Conservation (phyloP, 495 filamentous ascomycete genomes). For the Jackrogersella multiformis region DNA sequence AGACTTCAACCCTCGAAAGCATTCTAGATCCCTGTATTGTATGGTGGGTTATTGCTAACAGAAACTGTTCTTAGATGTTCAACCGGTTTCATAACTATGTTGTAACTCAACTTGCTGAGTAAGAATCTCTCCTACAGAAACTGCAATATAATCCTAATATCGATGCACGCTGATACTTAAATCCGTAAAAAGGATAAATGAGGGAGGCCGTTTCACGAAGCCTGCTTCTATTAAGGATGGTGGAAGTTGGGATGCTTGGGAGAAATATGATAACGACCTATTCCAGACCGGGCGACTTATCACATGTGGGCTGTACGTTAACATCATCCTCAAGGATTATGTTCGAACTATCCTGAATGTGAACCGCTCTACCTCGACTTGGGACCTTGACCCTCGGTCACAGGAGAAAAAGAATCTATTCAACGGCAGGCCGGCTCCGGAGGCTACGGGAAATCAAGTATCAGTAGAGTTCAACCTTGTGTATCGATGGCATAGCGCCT, state of each 20-base stretch:
- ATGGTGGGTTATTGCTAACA: neutral
- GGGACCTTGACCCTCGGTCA: constrained; percentile 79
- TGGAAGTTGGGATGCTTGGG: constrained; percentile 66
- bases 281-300: constrained; percentile 85
- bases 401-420: constrained; percentile 64
- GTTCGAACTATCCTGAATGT: constrained; percentile 82
- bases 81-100: constrained; percentile 85
- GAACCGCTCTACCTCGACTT: constrained; percentile 78
- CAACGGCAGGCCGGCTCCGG: constrained; percentile 61
- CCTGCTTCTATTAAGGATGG: constrained; percentile 60
- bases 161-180: neutral
- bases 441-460: constrained; percentile 77
- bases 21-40: too few species aligned
- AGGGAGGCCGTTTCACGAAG: constrained; percentile 73
- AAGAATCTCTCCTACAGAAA: neutral
- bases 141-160: neutral
- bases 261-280: constrained; percentile 81
- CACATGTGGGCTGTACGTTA: constrained; percentile 84
- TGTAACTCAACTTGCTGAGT: constrained; percentile 68
- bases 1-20: too few species aligned
- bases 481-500: constrained; percentile 75
- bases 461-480: constrained; percentile 74
- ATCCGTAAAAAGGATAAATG: constrained; percentile 63
- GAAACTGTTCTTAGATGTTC: constrained; percentile 57
- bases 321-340: constrained; percentile 84